phyloP scores from a whole-genome alignment of 2,329 filamentous ascomycete genomes.

The Scopulariopsis brevicaulis region DNA sequence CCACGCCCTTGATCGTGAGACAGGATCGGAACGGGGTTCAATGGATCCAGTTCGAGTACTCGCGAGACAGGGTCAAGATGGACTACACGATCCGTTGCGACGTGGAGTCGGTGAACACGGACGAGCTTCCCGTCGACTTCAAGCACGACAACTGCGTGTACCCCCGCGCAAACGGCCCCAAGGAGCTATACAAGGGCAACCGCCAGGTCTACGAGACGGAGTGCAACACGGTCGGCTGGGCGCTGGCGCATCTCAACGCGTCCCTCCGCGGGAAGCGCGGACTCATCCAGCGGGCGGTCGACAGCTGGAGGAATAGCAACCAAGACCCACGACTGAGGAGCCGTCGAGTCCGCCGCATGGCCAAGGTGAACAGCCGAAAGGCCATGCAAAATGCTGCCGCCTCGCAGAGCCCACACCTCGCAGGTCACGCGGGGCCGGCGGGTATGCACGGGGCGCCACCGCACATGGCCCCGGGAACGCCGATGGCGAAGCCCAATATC shows the following conservation, averaged over 20 bases:
- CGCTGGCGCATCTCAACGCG: constrained; percentile 83
- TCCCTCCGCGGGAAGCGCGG: constrained; percentile 87
- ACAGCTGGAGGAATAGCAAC: constrained; percentile 99
- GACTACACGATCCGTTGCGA: constrained; percentile 98
- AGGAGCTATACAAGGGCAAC: constrained; percentile 95
- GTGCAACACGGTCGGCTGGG: constrained; percentile 99
- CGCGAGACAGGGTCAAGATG: constrained; percentile 95
- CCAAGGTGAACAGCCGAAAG: constrained; percentile 87
- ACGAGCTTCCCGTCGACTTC: constrained; percentile 76
- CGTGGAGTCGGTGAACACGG: constrained; percentile 90
- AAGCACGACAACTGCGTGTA: constrained; percentile 99
- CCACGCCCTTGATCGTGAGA: constrained; percentile 83
- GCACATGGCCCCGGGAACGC: constrained; percentile 45
- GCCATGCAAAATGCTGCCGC: constrained; percentile 49
- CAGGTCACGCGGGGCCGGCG: constrained; percentile 53
- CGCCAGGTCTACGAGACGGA: constrained; percentile 94
- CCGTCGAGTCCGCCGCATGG: constrained; percentile 84
- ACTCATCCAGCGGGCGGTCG: constrained; percentile 90
- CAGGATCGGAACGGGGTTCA: constrained; percentile 96
- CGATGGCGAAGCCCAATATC: constrained; percentile 57
- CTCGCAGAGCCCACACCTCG: constrained; percentile 49
- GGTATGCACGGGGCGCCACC: constrained; percentile 51
- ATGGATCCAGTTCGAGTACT: constrained; percentile 99
- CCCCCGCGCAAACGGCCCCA: constrained; percentile 84
- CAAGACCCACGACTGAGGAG: constrained; percentile 87